Base-by-base conservation (phyloP, 2,329 filamentous ascomycete species). In the Thelonectria olida region DNA sequence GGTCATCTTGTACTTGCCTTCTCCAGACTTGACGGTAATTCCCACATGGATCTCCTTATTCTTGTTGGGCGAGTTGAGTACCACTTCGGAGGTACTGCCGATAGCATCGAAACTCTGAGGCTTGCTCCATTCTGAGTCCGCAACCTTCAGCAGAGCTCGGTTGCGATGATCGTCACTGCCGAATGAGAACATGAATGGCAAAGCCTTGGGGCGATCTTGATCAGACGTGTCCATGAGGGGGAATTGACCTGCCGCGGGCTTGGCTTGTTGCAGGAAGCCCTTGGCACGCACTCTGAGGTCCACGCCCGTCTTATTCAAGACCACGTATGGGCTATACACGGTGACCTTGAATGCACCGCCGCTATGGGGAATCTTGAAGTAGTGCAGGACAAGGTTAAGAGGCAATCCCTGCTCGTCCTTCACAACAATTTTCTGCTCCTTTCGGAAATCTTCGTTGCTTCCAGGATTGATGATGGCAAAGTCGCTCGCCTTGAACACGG, bases 71-170 rank as follows among this genome's bases (percentile, higher is more conserved):
- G 93, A 92, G 50, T 91, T 90, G 31, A 99, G 83, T 31, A 96
- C 87, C 34, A 97, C 92, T 69, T 97, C 94, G 15, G 93, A 90
- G 1, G 91, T 93, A 72, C 95, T 98, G 28, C 96, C 96, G 66
- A 99, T 96, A 19, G 96, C 96, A 73, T 99, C 96, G 71, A 99
- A 97, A 84, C 93, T 97, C 75, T 98, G 95, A 1, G 95, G 93
- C 74, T 96, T 97, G 79, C 96, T 98, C 96, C 96, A 99, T 62
- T 90, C 87, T 1, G 96, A 97, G 55, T 96, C 91, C 5, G 91
- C 93, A 39, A 97, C 88, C 78, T 92, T 96, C 61, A 99, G 81
- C 44, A 97, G 81, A 7, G 93, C 93, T 67, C 96, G 89, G 75
- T 99, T 99, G 69, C 93, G 92, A 69, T 92, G 91, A 72, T 99